Conservation (phyloP, 495 filamentous ascomycete genomes). For the Tuber magnatum region DNA sequence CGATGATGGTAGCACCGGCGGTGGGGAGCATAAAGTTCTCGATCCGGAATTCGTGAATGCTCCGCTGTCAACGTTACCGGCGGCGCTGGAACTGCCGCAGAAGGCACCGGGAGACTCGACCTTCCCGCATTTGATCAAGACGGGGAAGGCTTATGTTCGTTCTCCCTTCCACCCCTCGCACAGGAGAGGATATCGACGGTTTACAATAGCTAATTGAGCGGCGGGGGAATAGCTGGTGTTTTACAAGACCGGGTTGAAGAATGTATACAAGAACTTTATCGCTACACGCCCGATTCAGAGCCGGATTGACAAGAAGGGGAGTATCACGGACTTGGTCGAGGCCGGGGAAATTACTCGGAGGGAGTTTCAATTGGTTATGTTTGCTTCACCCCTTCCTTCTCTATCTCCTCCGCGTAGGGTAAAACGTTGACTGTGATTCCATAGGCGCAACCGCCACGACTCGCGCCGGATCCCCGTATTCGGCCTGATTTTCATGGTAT, state of each 20-base stretch:
- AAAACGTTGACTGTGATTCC: neutral
- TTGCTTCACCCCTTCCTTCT: neutral
- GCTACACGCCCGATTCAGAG: constrained; percentile 45
- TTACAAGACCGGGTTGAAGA: constrained; percentile 76
- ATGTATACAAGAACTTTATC: constrained; percentile 55
- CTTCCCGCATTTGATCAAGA: constrained; percentile 46
- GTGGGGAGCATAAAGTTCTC: neutral
- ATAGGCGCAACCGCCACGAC: constrained; percentile 56
- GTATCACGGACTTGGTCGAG: constrained; percentile 40
- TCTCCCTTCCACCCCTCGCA: neutral
- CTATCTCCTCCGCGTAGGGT: neutral
- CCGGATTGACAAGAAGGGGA: constrained; percentile 37
- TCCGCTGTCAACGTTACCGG: constrained; percentile 53
- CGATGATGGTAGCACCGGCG: neutral
- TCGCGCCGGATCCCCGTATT: constrained; percentile 68
- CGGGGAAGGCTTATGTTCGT: constrained; percentile 53
- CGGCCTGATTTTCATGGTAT: constrained; percentile 60
- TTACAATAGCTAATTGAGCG: neutral
- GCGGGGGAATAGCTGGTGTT: constrained; percentile 49
- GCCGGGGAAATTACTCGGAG: constrained; percentile 47
- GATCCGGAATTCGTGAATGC: constrained; percentile 47
- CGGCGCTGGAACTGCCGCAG: constrained; percentile 50
- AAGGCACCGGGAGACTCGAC: constrained; percentile 42
- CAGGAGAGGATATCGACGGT: neutral
- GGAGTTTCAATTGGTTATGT: constrained; percentile 57